Evolutionary conservation across 805 yeast species (phyloP), one percentile per base, ranked within the genome.

Genomic region (Yamadazyma takamatsuzukensis): DNA sequence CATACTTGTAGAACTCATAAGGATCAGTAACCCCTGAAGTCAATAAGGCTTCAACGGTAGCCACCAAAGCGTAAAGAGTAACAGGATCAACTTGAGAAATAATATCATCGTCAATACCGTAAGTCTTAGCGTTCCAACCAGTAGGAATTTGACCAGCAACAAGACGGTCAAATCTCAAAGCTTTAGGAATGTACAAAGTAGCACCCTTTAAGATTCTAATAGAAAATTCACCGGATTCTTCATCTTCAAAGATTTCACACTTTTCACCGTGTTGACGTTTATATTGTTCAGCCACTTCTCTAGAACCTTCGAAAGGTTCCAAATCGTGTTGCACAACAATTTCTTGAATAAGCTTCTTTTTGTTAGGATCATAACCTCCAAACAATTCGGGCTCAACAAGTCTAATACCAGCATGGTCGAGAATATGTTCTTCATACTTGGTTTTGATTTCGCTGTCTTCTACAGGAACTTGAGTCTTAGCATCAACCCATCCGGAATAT

Each of bases 1-100:
- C 95, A 60, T 93, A 94, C 69, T 90, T 82, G 76, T 93, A 93
- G 75, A 94, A 87, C 71, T 93, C 99, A 61, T 88, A 93, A 44
- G 99, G 98, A 61, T 93, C 98, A 39, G 96, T 87, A 54, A 93
- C 70, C 82, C 99, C 99, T 44, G 97, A 77, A 37, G 90, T 67
- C 48, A 93, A 74, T 48, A 93, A 80, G 2, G 97, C 97, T 70
- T 93, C 97, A 37, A 82, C 94, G 32, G 96, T 93, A 17, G 97
- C 75, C 33, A 93, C 98, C 61, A 93, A 74, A 31, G 86, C 96
- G 56, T 70, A 93, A 57, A 93, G 74, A 23, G 99, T 93, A 54
- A 93, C 76, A 44, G 96, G 96, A 61, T 93, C 99, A 46, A 93
- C 99, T 70, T 93, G 99, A 38, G 79, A 71, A 48, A 87, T 80